These are phyloP conservation scores for Piloderma croceum DNA, from an alignment of 768 basidiomycete species.

Conservation along the genomic window DNA sequence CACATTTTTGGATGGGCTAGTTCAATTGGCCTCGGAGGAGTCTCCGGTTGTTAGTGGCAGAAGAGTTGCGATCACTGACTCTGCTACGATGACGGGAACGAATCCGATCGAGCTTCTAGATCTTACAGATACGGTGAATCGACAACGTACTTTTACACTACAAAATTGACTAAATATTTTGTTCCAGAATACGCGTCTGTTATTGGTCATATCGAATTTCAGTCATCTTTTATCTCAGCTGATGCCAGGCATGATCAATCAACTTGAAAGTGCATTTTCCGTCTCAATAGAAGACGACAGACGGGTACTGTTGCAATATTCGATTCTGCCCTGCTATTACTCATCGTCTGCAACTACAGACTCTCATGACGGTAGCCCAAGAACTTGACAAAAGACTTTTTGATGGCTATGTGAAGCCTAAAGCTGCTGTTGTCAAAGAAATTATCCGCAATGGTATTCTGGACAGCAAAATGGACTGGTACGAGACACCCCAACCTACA, in stretches of 20 bases:
- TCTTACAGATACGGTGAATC: slow-evolving; percentile 54
- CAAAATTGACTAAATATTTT: background rate
- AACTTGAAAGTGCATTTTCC: slow-evolving; percentile 74
- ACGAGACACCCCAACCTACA: slow-evolving; percentile 85
- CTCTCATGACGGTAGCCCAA: slow-evolving; percentile 68
- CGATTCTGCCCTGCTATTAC: no score
- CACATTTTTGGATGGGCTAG: slow-evolving; percentile 80
- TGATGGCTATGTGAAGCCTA: slow-evolving; percentile 80
- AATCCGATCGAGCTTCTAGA: slow-evolving; percentile 57
- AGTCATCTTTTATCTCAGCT: slow-evolving; percentile 62
- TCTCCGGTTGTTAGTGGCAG: slow-evolving; percentile 42
- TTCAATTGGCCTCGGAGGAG: slow-evolving; percentile 72
- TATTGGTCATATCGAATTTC: slow-evolving; percentile 89
- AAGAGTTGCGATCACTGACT: slow-evolving; percentile 25
- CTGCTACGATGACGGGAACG: slow-evolving; percentile 27
- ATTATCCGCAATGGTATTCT: slow-evolving; percentile 79
- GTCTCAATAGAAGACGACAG: slow-evolving; percentile 67
- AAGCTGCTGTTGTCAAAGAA: slow-evolving; percentile 57
- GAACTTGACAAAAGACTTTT: slow-evolving; percentile 88
- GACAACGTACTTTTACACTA: background rate
- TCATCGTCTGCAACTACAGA: slow-evolving; percentile 32
- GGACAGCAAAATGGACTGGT: slow-evolving; percentile 84
- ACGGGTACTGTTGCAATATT: slow-evolving; percentile 39
- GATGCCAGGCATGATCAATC: slow-evolving; percentile 74
- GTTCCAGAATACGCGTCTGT: slow-evolving; percentile 74